Evolutionary conservation across 2,329 filamentous ascomycete genomes (phyloP).

Genomic region (Samsoniella hepiali): DNA sequence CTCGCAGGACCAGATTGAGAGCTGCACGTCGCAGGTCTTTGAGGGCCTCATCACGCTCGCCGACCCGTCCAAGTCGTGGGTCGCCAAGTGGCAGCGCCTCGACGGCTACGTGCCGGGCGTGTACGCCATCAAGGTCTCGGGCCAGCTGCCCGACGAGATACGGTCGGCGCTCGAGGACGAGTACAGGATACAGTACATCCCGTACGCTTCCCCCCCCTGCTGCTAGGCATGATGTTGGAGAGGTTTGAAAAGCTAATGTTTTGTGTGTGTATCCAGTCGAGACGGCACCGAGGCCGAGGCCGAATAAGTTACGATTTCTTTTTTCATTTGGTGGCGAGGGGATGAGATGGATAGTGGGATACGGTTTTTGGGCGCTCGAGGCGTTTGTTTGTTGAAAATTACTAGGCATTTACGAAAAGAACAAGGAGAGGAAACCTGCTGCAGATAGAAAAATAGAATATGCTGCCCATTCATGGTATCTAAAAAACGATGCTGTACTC

Average conservation of each 20-base stretch:
- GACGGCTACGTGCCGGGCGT: slow-evolving; percentile 84
- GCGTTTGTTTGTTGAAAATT: slow-evolving; percentile 5
- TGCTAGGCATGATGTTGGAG: slow-evolving; percentile 20
- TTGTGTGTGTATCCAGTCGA: slow-evolving; percentile 33
- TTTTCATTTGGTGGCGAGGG: neutral
- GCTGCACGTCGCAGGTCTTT: slow-evolving; percentile 94
- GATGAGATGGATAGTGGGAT: slow-evolving; percentile 3
- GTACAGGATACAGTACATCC: slow-evolving; percentile 62
- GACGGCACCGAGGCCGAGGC: slow-evolving; percentile 48
- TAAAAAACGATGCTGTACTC: slow-evolving; percentile 20
- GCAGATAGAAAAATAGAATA: slow-evolving; percentile 13
- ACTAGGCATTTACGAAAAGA: neutral
- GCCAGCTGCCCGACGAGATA: slow-evolving; percentile 68
- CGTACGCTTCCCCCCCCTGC: slow-evolving; percentile 50
- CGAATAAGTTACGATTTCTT: slow-evolving; percentile 21
- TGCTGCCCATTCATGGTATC: slow-evolving; percentile 30
- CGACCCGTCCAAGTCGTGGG: slow-evolving; percentile 83
- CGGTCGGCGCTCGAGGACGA: slow-evolving; percentile 59
- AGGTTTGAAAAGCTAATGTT: neutral
- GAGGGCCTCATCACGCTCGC: slow-evolving; percentile 85
- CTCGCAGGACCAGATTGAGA: slow-evolving; percentile 76
- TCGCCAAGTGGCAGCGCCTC: slow-evolving; percentile 92
- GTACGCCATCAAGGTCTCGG: slow-evolving; percentile 93
- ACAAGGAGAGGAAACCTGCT: neutral
- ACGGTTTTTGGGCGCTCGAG: neutral